Evolutionary conservation across 1,284 basidiomycete genomes (phyloP).

Genomic region (Pholiota adiposa): DNA sequence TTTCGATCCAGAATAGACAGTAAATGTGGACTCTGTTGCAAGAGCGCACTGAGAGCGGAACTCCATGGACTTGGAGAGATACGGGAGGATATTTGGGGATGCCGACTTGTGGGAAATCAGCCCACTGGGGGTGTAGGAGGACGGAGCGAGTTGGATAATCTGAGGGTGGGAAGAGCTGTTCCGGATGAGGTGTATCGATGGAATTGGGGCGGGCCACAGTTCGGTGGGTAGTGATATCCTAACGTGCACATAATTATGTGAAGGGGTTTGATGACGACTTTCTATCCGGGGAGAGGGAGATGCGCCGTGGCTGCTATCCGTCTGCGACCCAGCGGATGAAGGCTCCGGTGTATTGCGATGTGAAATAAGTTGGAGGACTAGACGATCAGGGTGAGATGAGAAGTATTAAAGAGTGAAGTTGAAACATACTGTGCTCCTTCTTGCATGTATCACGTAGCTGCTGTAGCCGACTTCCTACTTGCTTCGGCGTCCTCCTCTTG

Average conservation of each 20-base stretch:
- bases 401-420: conserved; percentile 7
- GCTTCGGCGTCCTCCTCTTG: conserved; percentile 58
- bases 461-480: conserved; percentile 66
- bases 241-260: conserved; percentile 23
- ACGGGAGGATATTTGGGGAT: conserved; percentile 15
- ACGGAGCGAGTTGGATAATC: conserved; percentile 19
- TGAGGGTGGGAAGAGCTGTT: conserved; percentile 17
- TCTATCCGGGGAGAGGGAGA: conserved; percentile 22
- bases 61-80: conserved; percentile 27
- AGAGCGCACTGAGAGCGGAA: conserved; percentile 35
- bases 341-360: conserved; percentile 23
- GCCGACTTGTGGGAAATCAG: conserved; percentile 3
- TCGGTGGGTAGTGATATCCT: conserved; percentile 26
- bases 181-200: conserved; percentile 25
- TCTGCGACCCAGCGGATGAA: conserved; percentile 16
- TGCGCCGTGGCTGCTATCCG: conserved; percentile 18
- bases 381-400: neutral
- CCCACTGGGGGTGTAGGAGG: conserved; percentile 14
- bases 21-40: conserved; percentile 29
- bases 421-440: conserved; percentile 40
- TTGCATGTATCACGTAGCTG: conserved; percentile 62
- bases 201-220: conserved; percentile 24
- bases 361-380: conserved; percentile 37
- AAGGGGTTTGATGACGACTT: conserved; percentile 15
- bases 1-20: conserved; percentile 30